Evolutionary conservation across 2,329 filamentous ascomycete genomes (phyloP), one percentile per base, ranked within the genome.

Genomic region (Cryphonectria radicalis): DNA sequence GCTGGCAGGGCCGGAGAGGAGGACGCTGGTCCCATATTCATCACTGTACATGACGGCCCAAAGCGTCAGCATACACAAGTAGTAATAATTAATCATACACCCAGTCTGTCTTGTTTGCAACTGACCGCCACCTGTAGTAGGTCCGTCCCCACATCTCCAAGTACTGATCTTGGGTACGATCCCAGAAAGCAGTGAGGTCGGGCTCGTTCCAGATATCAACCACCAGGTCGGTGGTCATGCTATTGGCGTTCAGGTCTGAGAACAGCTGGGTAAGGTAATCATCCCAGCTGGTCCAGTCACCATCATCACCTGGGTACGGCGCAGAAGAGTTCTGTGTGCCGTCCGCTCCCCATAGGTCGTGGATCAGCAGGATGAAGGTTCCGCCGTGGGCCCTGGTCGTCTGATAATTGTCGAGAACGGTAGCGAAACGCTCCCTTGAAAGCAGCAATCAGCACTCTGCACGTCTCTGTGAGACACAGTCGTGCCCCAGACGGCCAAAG

Each of bases 151-250:
- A 85, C 59, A 83, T 75, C 60, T 83, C 75, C 13, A 85, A 70
- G 67, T 78, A 86, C 70, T 85, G 84, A 17, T 77, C 40, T 73
- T 80, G 78, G 1, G 72, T 63, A 4, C 82, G 77, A 77, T 81
- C 81, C 79, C 84, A 86, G 63, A 75, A 77, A 4, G 14, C 60
- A 13, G 73, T 70, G 11, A 77, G 25, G 68, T 87, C 85, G 0
- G 86, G 84, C 76, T 88, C 86, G 70, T 88, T 88, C 86, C 86
- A 88, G 50, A 87, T 82, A 67, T 88, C 86, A 13, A 84, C 77
- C 0, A 84, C 78, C 0, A 88, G 73, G 0, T 78, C 83, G 0
- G 76, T 75, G 35, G 75, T 79, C 76, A 80, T 81, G 43, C 77
- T 74, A 71, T 84, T 84, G 4, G 76, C 76, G 22, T 79, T 80